Conservation (phyloP, 1,139 yeast species). For the Williopsis jadinii region DNA sequence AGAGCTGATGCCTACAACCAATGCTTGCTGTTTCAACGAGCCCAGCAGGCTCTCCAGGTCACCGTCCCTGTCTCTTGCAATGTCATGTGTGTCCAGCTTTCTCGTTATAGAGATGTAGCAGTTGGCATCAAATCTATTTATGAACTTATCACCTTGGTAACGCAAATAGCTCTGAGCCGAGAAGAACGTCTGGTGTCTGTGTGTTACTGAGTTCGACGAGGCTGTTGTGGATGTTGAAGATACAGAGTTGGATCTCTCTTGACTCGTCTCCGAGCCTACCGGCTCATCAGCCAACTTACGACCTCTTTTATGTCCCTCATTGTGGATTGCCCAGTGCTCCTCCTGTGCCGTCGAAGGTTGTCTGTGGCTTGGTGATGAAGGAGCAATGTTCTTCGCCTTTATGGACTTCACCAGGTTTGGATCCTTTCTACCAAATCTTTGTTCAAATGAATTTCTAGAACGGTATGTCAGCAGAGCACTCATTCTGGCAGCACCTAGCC, state of each 20-base stretch:
- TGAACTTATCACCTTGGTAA: slow-evolving; percentile 89
- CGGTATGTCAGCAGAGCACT: slow-evolving; percentile 89
- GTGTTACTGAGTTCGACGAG: slow-evolving; percentile 9
- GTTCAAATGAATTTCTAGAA: slow-evolving; percentile 85
- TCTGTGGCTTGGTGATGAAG: not conserved
- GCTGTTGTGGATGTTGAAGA: slow-evolving; percentile 22
- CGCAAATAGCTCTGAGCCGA: slow-evolving; percentile 93
- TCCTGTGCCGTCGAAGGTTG: slow-evolving; percentile 35
- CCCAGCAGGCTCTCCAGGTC: slow-evolving; percentile 42
- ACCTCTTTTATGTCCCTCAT: slow-evolving; percentile 46
- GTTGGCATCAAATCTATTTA: slow-evolving; percentile 87
- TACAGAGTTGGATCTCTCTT: slow-evolving; percentile 8
- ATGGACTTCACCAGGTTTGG: slow-evolving; percentile 35
- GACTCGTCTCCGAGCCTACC: not conserved
- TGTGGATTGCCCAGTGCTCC: slow-evolving; percentile 55
- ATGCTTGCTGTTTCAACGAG: slow-evolving; percentile 61
- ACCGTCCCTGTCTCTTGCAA: slow-evolving; percentile 66
- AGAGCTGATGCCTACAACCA: slow-evolving; percentile 82
- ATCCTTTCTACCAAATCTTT: slow-evolving; percentile 76
- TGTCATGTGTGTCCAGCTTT: slow-evolving; percentile 91
- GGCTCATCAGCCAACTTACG: slow-evolving; percentile 9
- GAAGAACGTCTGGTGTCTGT: slow-evolving; percentile 66
- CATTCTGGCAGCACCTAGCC: slow-evolving; percentile 96
- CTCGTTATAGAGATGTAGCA: slow-evolving; percentile 92
- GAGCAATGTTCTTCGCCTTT: slow-evolving; percentile 24